A percentile compares a stretch with the other conserved stretches of the same genome.
Evolutionary conservation across 352 stramenopile species (phyloP).

Genomic region (Globisporangium spiculum): DNA sequence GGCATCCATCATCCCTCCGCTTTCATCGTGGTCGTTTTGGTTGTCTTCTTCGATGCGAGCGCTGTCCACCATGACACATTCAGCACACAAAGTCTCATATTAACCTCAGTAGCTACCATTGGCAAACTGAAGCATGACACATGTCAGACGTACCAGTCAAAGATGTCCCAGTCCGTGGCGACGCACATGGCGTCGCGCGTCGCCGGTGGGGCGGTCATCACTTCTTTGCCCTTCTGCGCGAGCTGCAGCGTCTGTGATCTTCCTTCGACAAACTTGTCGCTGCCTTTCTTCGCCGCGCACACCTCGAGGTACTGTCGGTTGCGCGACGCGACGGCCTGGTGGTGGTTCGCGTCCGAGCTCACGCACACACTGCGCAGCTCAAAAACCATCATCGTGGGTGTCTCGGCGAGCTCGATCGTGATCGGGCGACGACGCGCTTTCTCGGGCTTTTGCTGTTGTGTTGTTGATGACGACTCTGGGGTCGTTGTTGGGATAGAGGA

Average conservation of each 20-base stretch:
- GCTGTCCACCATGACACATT: background rate
- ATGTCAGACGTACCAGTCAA: slow-evolving; percentile 43
- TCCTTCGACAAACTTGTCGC: slow-evolving; percentile 72
- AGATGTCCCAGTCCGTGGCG: slow-evolving; percentile 87
- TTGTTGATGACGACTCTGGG: background rate
- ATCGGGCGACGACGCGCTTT: slow-evolving; percentile 29
- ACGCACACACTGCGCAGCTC: slow-evolving; percentile 70
- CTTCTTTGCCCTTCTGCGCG: slow-evolving; percentile 77
- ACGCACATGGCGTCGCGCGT: slow-evolving; percentile 68
- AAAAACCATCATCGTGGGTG: slow-evolving; percentile 59
- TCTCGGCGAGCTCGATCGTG: slow-evolving; percentile 55
- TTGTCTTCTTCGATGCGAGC: slow-evolving; percentile 36
- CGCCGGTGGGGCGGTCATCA: slow-evolving; percentile 77
- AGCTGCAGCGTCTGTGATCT: slow-evolving; percentile 70
- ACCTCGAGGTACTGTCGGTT: slow-evolving; percentile 67
- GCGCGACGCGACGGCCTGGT: slow-evolving; percentile 36
- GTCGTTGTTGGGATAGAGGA: background rate
- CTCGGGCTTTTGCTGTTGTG: slow-evolving; percentile 4
- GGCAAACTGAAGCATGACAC: background rate
- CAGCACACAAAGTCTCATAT: too few relatives aligned
- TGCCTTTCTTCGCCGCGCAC: slow-evolving; percentile 72
- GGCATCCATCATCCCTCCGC: slow-evolving; percentile 1
- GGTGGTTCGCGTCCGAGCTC: slow-evolving; percentile 45
- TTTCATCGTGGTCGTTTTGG: slow-evolving; percentile 34
- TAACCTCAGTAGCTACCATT: background rate